These are phyloP conservation scores for Iris pallida DNA, from an alignment of 116 monocot genomes.

Conservation along the genomic window DNA sequence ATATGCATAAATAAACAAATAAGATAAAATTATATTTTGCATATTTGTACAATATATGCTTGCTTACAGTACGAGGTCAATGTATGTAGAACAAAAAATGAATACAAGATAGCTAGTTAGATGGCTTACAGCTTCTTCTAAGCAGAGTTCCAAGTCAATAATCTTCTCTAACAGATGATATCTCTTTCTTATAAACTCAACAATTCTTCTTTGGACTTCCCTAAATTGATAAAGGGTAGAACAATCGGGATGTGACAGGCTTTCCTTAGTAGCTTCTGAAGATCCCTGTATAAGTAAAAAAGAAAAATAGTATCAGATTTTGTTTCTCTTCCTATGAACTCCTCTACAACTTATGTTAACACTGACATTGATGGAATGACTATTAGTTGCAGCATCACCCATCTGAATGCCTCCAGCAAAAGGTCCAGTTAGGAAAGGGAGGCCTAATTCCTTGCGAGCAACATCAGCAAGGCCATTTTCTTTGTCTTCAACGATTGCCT, in stretches of 20 bases:
- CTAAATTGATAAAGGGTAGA: slow-evolving; percentile 45
- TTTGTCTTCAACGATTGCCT: slow-evolving; percentile 85
- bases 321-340: too few relatives aligned
- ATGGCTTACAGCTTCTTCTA: slow-evolving; percentile 42
- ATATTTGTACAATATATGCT: not conserved
- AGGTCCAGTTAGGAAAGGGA: slow-evolving; percentile 43
- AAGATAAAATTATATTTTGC: not conserved
- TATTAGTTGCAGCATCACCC: slow-evolving; percentile 31
- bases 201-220: slow-evolving; percentile 78
- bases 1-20: not conserved
- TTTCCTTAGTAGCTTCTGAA: slow-evolving; percentile 42
- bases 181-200: slow-evolving; percentile 81
- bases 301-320: not conserved
- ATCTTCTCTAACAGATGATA: slow-evolving; percentile 81
- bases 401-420: slow-evolving; percentile 22
- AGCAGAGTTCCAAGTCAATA: slow-evolving; percentile 55
- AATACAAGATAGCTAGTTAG: not conserved
- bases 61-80: not conserved
- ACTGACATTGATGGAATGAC: slow-evolving; percentile 35
- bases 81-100: not conserved
- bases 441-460: slow-evolving; percentile 75
- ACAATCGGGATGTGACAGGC: slow-evolving; percentile 33
- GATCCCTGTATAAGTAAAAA: slow-evolving; percentile 28
- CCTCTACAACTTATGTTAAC: too few relatives aligned
- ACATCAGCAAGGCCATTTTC: slow-evolving; percentile 64